These are phyloP conservation scores for Umbilicaria muhlenbergii DNA, from an alignment of 495 filamentous ascomycete species.

Conservation along the genomic window DNA sequence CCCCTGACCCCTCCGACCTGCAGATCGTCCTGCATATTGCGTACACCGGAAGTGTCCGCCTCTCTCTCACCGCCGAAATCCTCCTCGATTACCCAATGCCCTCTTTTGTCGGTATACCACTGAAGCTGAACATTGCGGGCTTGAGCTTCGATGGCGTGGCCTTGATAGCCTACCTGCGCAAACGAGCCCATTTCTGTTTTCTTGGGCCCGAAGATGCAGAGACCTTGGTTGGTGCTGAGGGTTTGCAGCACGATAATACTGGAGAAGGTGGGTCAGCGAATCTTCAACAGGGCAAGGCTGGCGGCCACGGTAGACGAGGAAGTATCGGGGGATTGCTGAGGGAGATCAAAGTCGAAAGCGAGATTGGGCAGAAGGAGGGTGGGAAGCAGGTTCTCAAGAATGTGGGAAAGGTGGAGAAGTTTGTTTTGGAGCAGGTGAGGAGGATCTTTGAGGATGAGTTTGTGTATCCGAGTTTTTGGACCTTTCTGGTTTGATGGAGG, in stretches of 20 bases:
- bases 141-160: slow-evolving; percentile 89
- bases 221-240: slow-evolving; percentile 40
- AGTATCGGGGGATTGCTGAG: slow-evolving; percentile 57
- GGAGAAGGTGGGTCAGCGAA: slow-evolving; percentile 12
- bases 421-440: slow-evolving; percentile 90
- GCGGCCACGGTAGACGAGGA: background rate
- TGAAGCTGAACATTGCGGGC: slow-evolving; percentile 85
- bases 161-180: slow-evolving; percentile 75
- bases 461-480: slow-evolving; percentile 97
- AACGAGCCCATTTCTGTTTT: slow-evolving; percentile 80
- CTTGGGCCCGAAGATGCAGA: slow-evolving; percentile 74
- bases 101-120: slow-evolving; percentile 82
- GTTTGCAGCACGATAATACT: slow-evolving; percentile 23
- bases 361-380: slow-evolving; percentile 81
- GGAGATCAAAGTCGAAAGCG: slow-evolving; percentile 91
- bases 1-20: slow-evolving; percentile 40
- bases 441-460: slow-evolving; percentile 97
- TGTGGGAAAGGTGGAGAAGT: slow-evolving; percentile 94
- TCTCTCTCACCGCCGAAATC: slow-evolving; percentile 85
- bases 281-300: slow-evolving; percentile 9
- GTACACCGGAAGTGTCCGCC: slow-evolving; percentile 69
- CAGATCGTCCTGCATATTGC: slow-evolving; percentile 81
- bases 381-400: slow-evolving; percentile 94
- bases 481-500: slow-evolving; percentile 62
- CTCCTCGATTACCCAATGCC: slow-evolving; percentile 96